Conservation (phyloP, 768 basidiomycete species). For the Austroboletus eburneus region DNA sequence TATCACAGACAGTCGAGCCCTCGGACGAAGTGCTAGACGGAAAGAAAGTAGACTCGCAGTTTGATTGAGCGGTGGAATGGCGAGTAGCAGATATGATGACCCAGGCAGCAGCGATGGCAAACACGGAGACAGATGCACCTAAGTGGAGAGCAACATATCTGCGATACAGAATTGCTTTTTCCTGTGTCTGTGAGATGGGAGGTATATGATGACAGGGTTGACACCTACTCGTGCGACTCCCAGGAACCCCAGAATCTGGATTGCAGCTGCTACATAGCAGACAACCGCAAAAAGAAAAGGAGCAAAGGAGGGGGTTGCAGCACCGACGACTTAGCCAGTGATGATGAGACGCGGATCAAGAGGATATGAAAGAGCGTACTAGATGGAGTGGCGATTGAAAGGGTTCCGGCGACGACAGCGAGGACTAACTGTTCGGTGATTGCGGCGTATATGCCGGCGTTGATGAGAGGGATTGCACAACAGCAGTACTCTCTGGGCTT, state of each 20-base stretch:
- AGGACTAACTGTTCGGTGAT: slow-evolving; percentile 72
- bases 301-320: slow-evolving; percentile 74
- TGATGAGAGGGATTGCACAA: slow-evolving; percentile 86
- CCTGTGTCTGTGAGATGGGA: slow-evolving; percentile 39
- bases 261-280: slow-evolving; percentile 68
- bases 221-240: slow-evolving; percentile 68
- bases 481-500: slow-evolving; percentile 87
- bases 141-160: slow-evolving; percentile 68
- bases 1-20: slow-evolving; percentile 73
- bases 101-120: slow-evolving; percentile 78
- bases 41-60: slow-evolving; percentile 64
- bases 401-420: slow-evolving; percentile 62
- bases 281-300: slow-evolving; percentile 68
- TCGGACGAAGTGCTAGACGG: slow-evolving; percentile 38
- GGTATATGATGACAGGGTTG: not conserved
- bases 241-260: slow-evolving; percentile 82
- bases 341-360: slow-evolving; percentile 4
- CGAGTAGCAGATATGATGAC: slow-evolving; percentile 73
- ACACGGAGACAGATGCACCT: slow-evolving; percentile 50
- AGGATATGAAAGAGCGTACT: slow-evolving; percentile 47
- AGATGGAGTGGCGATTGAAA: slow-evolving; percentile 73
- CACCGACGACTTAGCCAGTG: slow-evolving; percentile 68
- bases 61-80: slow-evolving; percentile 65
- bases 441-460: slow-evolving; percentile 83
- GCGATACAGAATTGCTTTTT: slow-evolving; percentile 59